Percentiles rank a stretch among this genome's conserved stretches.
Evolutionary conservation across 2,329 filamentous ascomycete species (phyloP).

Genomic region (Herpotrichia juniperi): DNA sequence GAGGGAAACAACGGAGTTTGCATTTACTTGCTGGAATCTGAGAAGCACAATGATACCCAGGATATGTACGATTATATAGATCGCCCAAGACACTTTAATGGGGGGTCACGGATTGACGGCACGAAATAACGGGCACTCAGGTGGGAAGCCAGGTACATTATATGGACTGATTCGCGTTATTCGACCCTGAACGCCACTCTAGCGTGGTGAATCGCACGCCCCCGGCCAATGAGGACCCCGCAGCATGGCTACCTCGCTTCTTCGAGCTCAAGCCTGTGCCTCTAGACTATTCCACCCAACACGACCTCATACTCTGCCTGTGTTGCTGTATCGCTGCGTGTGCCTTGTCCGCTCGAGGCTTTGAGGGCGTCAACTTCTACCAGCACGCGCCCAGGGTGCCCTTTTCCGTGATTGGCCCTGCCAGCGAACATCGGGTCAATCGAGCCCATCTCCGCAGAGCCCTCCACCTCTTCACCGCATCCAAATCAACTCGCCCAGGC

Average conservation of each 20-base stretch:
- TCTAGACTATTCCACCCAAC: constrained; percentile 2
- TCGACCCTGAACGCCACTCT: no score
- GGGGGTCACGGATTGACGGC: no score
- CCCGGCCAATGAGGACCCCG: not conserved
- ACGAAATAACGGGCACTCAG: no score
- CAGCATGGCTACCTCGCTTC: not conserved
- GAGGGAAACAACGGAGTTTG: not conserved
- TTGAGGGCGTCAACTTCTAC: constrained; percentile 13
- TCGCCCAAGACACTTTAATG: no score
- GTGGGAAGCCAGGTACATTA: no score
- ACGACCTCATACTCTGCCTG: not conserved
- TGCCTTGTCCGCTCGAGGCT: not conserved
- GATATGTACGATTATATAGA: no score
- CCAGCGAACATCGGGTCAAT: constrained; percentile 10
- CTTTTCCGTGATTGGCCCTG: constrained; percentile 22
- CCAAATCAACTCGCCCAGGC: not conserved
- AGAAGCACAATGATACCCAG: not conserved
- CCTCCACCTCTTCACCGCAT: constrained; percentile 5
- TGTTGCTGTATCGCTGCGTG: constrained; percentile 1
- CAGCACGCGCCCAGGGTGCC: constrained; percentile 10
- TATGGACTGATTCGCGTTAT: no score
- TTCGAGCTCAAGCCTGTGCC: not conserved
- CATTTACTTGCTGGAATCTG: not conserved
- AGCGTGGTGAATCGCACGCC: not conserved
- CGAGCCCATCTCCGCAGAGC: constrained; percentile 9